These are phyloP conservation scores for Tulasnella sp. DNA, from an alignment of 768 basidiomycete genomes.

Conservation along the genomic window DNA sequence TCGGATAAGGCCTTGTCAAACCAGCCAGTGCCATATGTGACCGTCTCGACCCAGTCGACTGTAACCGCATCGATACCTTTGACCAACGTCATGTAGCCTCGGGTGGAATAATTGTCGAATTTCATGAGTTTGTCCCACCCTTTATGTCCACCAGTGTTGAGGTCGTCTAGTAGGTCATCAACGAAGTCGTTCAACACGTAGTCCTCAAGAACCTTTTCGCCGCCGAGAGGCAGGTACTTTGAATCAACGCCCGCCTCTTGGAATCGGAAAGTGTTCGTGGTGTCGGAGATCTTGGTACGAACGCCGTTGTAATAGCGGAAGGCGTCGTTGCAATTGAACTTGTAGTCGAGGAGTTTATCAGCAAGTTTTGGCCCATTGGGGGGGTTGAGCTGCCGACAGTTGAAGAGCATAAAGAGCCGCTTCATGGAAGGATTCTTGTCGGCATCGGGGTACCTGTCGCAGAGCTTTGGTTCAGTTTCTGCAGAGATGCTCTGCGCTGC, in stretches of 20 bases:
- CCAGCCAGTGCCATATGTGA: not conserved
- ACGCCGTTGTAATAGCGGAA: slow-evolving; percentile 4
- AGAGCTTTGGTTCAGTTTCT: not conserved
- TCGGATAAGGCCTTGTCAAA: slow-evolving; percentile 7
- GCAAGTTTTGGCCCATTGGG: no score
- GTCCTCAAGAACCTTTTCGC: not conserved
- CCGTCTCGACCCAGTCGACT: slow-evolving; percentile 9
- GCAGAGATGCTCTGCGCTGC: not conserved
- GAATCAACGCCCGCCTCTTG: not conserved
- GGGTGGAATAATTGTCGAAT: slow-evolving; percentile 1
- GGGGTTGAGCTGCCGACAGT: not conserved
- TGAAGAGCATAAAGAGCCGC: slow-evolving; percentile 28
- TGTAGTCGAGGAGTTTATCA: not conserved
- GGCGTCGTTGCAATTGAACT: not conserved
- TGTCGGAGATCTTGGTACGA: not conserved
- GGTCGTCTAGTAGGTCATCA: not conserved
- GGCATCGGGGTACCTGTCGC: not conserved
- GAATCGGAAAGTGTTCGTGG: not conserved
- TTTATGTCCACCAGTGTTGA: not conserved
- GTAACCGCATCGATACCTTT: not conserved
- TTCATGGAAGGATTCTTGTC: slow-evolving; percentile 29
- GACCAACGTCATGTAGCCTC: not conserved
- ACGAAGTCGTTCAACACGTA: not conserved
- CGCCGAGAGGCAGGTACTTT: not conserved
- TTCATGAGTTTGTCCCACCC: not conserved